Evolutionary conservation across 1,284 basidiomycete species (phyloP), one percentile per base, ranked within the genome.

Genomic region (Cutaneotrichosporon cavernicola): DNA sequence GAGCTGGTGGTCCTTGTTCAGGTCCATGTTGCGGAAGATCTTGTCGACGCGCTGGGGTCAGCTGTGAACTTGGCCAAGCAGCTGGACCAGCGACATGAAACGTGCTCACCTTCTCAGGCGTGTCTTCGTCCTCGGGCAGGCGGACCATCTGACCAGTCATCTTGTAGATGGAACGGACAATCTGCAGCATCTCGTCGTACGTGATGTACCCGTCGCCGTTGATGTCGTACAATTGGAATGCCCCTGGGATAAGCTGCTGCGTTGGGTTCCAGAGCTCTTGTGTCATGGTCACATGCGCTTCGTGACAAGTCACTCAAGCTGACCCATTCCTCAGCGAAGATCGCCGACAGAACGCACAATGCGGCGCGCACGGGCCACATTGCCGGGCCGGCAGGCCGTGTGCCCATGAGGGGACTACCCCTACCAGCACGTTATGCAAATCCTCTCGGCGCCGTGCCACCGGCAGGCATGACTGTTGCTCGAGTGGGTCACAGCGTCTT

Each of bases 71-170:
- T 8, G n/a, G 7, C 22, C 2, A 30, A 22, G 0, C 7, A 50
- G 1, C 22, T 10, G 47, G 21, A 4, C 18, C 16, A 22, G 47
- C 49, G 26, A 5, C 5, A 9, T 13, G n/a, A 34, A 13, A 8
- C 5, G 32, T 40, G 65, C 81, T 56, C 69, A 89, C 94, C 90
- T 99, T 99, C 82, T 98, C 94, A 1, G 97, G 97, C 21, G 97
- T 99, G 82, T 99, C 94, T 82, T 99, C 97, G 79, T 99, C 97
- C 57, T 89, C 85, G 18, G 97, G 96, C 31, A 99, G 86, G 79
- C 95, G 96, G 73, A 99, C 96, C 95, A 99, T 98, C 80, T 97
- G 90, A 14, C 97, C 96, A 5, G 94, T 96, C 94, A 97, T 97
- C 86, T 96, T 96, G 85, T 97, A 97, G 83, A 97, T 97, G 60